A percentile compares a stretch with the other conserved stretches of the same genome.
Evolutionary conservation across 1,139 yeast species (phyloP).

Genomic region (Wickerhamomyces sp.): DNA sequence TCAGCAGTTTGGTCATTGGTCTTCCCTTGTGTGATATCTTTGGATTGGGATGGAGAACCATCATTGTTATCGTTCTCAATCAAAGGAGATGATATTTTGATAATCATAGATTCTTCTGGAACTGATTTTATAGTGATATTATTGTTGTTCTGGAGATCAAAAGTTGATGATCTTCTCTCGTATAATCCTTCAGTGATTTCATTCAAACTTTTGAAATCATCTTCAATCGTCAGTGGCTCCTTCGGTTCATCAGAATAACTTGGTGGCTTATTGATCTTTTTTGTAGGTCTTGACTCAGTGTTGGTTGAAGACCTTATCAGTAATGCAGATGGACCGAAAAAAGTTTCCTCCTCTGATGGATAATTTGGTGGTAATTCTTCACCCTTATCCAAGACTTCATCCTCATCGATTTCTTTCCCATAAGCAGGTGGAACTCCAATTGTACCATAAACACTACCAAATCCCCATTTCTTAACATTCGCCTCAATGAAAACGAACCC

Average conservation of each 20-base stretch:
- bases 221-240: constrained; percentile 1
- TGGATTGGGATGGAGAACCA: not conserved
- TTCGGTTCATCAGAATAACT: constrained; percentile 23
- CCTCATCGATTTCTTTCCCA: constrained; percentile 44
- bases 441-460: constrained; percentile 70
- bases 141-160: constrained; percentile 15
- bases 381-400: constrained; percentile 62
- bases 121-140: not conserved
- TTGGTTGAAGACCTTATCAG: constrained; percentile 1
- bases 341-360: constrained; percentile 58
- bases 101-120: constrained; percentile 1
- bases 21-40: not conserved
- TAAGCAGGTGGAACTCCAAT: constrained; percentile 78
- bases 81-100: no score
- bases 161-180: constrained; percentile 21
- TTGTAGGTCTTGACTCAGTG: constrained; percentile 1
- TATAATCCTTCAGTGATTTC: constrained; percentile 16
- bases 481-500: constrained; percentile 92
- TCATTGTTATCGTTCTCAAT: constrained; percentile 1
- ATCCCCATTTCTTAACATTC: constrained; percentile 87
- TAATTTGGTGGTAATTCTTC: constrained; percentile 70
- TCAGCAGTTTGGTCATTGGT: not conserved
- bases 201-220: not conserved
- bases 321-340: constrained; percentile 45
- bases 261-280: constrained; percentile 19